These are phyloP conservation scores for Phytophthora ramorum DNA, from an alignment of 352 stramenopile species.

Conservation along the genomic window DNA sequence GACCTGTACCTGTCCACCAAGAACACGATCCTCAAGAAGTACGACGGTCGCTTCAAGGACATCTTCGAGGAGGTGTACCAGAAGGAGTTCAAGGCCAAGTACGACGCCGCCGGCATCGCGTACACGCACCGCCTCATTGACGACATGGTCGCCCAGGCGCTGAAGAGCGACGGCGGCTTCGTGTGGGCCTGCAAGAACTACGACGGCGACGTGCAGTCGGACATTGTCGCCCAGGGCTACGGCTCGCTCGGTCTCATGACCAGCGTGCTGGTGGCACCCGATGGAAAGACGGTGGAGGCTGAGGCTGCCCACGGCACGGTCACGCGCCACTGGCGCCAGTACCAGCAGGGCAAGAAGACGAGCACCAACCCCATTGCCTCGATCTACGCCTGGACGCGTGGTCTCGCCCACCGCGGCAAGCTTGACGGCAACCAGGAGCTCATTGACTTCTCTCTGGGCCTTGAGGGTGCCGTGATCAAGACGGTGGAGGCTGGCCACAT, in stretches of 20 bases:
- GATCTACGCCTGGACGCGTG: slow-evolving; percentile 91
- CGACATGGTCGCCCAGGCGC: slow-evolving; percentile 91
- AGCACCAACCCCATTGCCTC: slow-evolving; percentile 90
- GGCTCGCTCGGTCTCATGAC: slow-evolving; percentile 92
- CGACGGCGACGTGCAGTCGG: slow-evolving; percentile 91
- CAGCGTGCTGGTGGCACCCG: slow-evolving; percentile 79
- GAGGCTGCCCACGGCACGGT: slow-evolving; percentile 91
- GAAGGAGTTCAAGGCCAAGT: slow-evolving; percentile 75
- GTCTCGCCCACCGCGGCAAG: slow-evolving; percentile 84
- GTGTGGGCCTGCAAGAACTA: slow-evolving; percentile 94
- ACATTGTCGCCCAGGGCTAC: slow-evolving; percentile 90
- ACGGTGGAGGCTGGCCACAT: slow-evolving; percentile 84
- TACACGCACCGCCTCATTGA: slow-evolving; percentile 91
- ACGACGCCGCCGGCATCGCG: slow-evolving; percentile 72
- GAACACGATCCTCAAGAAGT: slow-evolving; percentile 92
- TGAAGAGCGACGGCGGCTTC: slow-evolving; percentile 91
- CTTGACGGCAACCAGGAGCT: slow-evolving; percentile 85
- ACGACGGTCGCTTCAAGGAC: slow-evolving; percentile 90
- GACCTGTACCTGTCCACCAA: slow-evolving; percentile 89
- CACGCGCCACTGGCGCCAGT: slow-evolving; percentile 87
- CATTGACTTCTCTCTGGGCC: slow-evolving; percentile 70
- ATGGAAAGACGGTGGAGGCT: slow-evolving; percentile 89
- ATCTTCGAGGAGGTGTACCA: slow-evolving; percentile 91
- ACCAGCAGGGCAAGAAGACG: slow-evolving; percentile 89
- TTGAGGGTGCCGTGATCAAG: slow-evolving; percentile 79